Evolutionary conservation across 306 rosid genomes (phyloP), one percentile per base, ranked within the genome.

Genomic region (Acmispon strigosus): DNA sequence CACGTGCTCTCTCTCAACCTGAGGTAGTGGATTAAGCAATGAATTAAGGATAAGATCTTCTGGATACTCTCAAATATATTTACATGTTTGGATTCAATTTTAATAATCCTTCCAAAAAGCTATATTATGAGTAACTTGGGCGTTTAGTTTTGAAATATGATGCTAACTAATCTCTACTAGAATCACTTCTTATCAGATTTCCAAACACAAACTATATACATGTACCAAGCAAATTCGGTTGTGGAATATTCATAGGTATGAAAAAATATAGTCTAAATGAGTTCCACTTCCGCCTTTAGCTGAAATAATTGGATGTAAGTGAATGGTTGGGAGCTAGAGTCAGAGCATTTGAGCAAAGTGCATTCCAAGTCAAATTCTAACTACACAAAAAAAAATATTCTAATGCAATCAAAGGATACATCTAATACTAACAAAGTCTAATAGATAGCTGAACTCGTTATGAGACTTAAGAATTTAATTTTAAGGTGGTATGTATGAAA

Each of bases 1-100:
- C 91, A 85, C 93, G 83, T 87, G 91, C 79, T 47, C 61, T 64
- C 61, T 64, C 45, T 37, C 7, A 48, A 7, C 61, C 24, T 62
- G 19, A 39, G 27, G 44, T 69, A 22, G 62, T 53, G 16, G 66
- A 68, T 69, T 63, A 56, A 51, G 18, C 14, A 5, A 78, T 48
- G 50, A 79, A 62, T 60, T 39, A 48, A 78, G 44, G 65, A 48
- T 72, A 63, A 56, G 79, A 84, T 84, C 82, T 78, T 57, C 13
- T 75, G 65, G 86, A 48, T 72, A 71, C 20, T 64, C 69, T 61
- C 80, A 24, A 76, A 76, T 27, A 27, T 27, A 27, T 27, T 27
- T 1, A 3, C 32, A 27, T 27, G 32, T 2, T 27, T 27, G 32
- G 24, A 27, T 22, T 55, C 10, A 72, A 47, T 44, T 6, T 69